phyloP scores from a whole-genome alignment of 2,329 filamentous ascomycete species.

The Aspergillus amoenus region DNA sequence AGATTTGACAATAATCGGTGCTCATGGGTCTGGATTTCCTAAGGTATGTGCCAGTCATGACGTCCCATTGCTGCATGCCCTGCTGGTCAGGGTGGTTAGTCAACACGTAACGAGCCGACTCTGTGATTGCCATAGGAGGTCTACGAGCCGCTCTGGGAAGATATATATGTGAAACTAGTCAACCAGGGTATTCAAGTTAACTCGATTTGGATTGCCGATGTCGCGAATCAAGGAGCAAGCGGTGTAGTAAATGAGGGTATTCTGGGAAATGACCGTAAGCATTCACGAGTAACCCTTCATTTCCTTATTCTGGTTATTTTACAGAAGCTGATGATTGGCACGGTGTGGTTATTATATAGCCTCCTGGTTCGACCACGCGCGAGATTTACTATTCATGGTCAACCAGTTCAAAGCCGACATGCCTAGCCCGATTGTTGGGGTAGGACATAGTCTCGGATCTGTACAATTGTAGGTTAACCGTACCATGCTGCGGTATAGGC shows the following conservation, averaged over 20 bases:
- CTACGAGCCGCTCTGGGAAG: slow-evolving; percentile 11
- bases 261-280: slow-evolving; percentile 76
- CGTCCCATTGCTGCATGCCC: too few relatives aligned
- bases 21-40: slow-evolving; percentile 81
- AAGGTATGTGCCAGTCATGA: slow-evolving; percentile 55
- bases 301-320: too few relatives aligned
- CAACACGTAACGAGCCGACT: too few relatives aligned
- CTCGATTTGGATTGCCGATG: slow-evolving; percentile 76
- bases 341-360: slow-evolving; percentile 45
- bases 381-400: slow-evolving; percentile 77
- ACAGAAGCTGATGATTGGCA: too few relatives aligned
- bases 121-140: slow-evolving; percentile 1
- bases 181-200: slow-evolving; percentile 48
- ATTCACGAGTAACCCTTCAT: too few relatives aligned
- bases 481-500: background rate
- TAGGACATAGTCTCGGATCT: slow-evolving; percentile 85
- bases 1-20: slow-evolving; percentile 75
- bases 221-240: slow-evolving; percentile 72
- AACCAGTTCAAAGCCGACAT: slow-evolving; percentile 69
- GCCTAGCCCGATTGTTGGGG: slow-evolving; percentile 71
- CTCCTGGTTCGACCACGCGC: slow-evolving; percentile 74
- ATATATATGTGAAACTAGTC: slow-evolving; percentile 38
- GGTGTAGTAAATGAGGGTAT: slow-evolving; percentile 68
- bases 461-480: slow-evolving; percentile 52
- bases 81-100: too few relatives aligned